Percentiles rank a stretch among this genome's conserved stretches.
Evolutionary conservation across 305 asterid genomes (phyloP).

Genomic region (Ruellia speciosa): DNA sequence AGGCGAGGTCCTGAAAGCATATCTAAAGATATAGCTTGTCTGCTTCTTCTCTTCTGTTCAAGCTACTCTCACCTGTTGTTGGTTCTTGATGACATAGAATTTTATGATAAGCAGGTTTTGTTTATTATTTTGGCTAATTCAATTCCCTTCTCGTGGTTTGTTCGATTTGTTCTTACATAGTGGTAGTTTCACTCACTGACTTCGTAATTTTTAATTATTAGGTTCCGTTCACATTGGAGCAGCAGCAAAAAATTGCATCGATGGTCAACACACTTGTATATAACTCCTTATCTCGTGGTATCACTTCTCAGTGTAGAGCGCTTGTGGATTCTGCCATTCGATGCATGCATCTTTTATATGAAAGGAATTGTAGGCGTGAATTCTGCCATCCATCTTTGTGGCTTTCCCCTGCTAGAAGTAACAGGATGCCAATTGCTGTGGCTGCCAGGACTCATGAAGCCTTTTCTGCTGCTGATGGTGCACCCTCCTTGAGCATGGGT

Average conservation of each 20-base stretch:
- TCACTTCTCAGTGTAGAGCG: constrained; percentile 37
- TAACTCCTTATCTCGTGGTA: constrained; percentile 51
- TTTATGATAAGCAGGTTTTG: constrained; percentile 86
- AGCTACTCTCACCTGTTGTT: constrained; percentile 77
- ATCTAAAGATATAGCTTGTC: constrained; percentile 54
- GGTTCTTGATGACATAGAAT: constrained; percentile 88
- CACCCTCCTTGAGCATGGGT: constrained; percentile 43
- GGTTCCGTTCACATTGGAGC: constrained; percentile 85
- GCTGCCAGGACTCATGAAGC: constrained; percentile 90
- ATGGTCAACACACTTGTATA: constrained; percentile 71
- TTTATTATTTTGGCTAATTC: constrained; percentile 17
- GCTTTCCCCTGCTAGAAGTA: constrained; percentile 85
- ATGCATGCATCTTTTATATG: constrained; percentile 85
- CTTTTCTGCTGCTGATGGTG: constrained; percentile 47
- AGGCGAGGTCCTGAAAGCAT: constrained; percentile 76
- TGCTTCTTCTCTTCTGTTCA: constrained; percentile 82
- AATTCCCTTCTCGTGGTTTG: constrained; percentile 6
- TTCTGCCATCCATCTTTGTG: constrained; percentile 84
- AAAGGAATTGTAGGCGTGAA: constrained; percentile 88
- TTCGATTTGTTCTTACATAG: background rate
- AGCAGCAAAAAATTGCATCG: constrained; percentile 70
- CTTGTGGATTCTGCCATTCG: constrained; percentile 70
- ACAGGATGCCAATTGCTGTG: constrained; percentile 79
- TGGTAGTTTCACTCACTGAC: constrained; percentile 10
- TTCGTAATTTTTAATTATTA: constrained; percentile 21